These are phyloP conservation scores for Ogataea methanolica DNA, from an alignment of 805 yeast species.

Conservation along the genomic window DNA sequence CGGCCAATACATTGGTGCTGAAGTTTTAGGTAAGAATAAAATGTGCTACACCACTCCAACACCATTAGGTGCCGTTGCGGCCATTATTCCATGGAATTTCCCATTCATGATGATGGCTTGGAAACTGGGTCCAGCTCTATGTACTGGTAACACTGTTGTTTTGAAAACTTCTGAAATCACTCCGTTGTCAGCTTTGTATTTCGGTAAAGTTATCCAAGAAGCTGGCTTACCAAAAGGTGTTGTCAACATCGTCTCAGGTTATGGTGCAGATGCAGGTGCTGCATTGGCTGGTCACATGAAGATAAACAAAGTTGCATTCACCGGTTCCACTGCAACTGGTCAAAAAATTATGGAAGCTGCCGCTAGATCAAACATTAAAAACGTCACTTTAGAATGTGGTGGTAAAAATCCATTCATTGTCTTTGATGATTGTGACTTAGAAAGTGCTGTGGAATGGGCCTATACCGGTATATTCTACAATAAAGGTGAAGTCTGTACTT, in stretches of 20 bases:
- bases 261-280: slow-evolving; percentile 66
- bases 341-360: slow-evolving; percentile 64
- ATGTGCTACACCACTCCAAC: slow-evolving; percentile 50
- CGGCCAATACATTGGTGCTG: slow-evolving; percentile 50
- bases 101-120: slow-evolving; percentile 76
- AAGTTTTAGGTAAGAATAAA: slow-evolving; percentile 35
- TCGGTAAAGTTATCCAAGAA: slow-evolving; percentile 56
- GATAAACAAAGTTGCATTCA: slow-evolving; percentile 70
- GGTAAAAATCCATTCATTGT: slow-evolving; percentile 54
- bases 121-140: slow-evolving; percentile 77
- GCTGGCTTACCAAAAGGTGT: slow-evolving; percentile 78
- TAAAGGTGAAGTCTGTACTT: slow-evolving; percentile 45
- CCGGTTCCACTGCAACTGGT: slow-evolving; percentile 78
- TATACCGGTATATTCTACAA: slow-evolving; percentile 42
- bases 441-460: slow-evolving; percentile 49
- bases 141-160: slow-evolving; percentile 70
- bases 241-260: slow-evolving; percentile 66
- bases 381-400: slow-evolving; percentile 58
- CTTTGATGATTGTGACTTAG: slow-evolving; percentile 49
- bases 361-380: slow-evolving; percentile 50
- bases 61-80: slow-evolving; percentile 74
- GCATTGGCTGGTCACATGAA: slow-evolving; percentile 61
- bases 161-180: slow-evolving; percentile 76
- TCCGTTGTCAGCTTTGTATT: slow-evolving; percentile 65
- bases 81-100: slow-evolving; percentile 85